Base-by-base conservation (phyloP, 2,329 filamentous ascomycete species). In the Scytalidium lignicola region DNA sequence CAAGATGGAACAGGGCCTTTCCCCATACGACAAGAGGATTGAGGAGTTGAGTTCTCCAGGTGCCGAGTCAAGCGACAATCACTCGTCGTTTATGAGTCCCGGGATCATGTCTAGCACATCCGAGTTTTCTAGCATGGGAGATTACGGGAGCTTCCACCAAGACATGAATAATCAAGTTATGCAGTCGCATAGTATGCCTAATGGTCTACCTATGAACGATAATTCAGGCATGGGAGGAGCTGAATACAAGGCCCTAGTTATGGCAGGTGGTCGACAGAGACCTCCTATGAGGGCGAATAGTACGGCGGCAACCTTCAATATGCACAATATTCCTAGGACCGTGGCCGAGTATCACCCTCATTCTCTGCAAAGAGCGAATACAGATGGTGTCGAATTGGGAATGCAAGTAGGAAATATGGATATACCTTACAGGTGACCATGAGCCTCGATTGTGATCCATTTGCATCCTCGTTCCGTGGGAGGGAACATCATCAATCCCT, bases 1-100 rank as follows among this genome's bases (percentile, higher is more conserved):
- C 55, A 64, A 65, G 53, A 55, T 60, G 17, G 56, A 61, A 44
- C n/a, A 51, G 13, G 47, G 49, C 9, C 53, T 61, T 29, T 51
- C 55, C 9, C 39, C 53, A 8, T 63, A 53, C 26, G 57, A 62
- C 12, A 59, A 60, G 43, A 52, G 56, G 10, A 51, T 62, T 20
- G 60, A 64, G 41, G 58, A 60, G n/a, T 43, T 64, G 12, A 46
- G 50, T 20, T 61, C 59, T 9, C 60, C 61, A 7, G 45, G 46
- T 15, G 48, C 49, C 41, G 57, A 48, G 2, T 41, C 50, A n/a
- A 49, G 45, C 13, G 51, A 57, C 12, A 54, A 54, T 23, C 20
- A 42, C n/a, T 55, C 53, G 12, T 51, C 60, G 9, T 62, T 51
- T 42, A 53, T 55, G 13, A 58, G 53, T 26, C 59, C 60, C 12